Percentiles rank a stretch among this genome's conserved stretches.
These are phyloP conservation scores for Beauveria sp. DNA, from an alignment of 2,329 filamentous ascomycete genomes.

Conservation along the genomic window DNA sequence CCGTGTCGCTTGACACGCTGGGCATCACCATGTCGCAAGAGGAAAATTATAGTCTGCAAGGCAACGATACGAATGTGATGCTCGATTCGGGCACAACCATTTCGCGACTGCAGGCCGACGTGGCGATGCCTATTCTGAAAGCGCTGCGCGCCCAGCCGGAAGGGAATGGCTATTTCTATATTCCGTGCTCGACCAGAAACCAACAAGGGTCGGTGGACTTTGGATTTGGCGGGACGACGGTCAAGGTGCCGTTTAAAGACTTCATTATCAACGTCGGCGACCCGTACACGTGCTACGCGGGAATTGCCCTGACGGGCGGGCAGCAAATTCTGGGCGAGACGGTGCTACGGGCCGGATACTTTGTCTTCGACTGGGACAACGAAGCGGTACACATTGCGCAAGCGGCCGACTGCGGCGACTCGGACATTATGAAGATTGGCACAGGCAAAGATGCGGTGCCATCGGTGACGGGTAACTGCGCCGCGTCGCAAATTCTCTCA, in stretches of 20 bases:
- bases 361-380: conserved; percentile 40
- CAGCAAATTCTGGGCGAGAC: conserved; percentile 38
- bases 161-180: conserved; percentile 35
- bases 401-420: conserved; percentile 31
- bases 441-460: conserved; percentile 26
- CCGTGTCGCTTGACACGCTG: conserved; percentile 24
- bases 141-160: conserved; percentile 34
- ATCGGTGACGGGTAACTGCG: conserved; percentile 27
- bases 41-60: conserved; percentile 19
- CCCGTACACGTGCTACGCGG: conserved; percentile 32
- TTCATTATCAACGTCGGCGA: conserved; percentile 39
- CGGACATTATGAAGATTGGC: conserved; percentile 30
- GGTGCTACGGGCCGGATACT: conserved; percentile 36
- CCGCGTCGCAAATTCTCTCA: conserved; percentile 20
- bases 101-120: conserved; percentile 34
- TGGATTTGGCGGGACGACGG: conserved; percentile 32
- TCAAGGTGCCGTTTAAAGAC: conserved; percentile 38
- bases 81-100: conserved; percentile 48
- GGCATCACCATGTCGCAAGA: conserved; percentile 22
- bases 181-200: conserved; percentile 33
- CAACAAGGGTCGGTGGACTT: conserved; percentile 39
- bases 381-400: conserved; percentile 32
- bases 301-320: conserved; percentile 30
- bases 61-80: conserved; percentile 33
- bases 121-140: conserved; percentile 35